phyloP scores from a whole-genome alignment of 1,284 basidiomycete species.

The Trametes hirsuta region DNA sequence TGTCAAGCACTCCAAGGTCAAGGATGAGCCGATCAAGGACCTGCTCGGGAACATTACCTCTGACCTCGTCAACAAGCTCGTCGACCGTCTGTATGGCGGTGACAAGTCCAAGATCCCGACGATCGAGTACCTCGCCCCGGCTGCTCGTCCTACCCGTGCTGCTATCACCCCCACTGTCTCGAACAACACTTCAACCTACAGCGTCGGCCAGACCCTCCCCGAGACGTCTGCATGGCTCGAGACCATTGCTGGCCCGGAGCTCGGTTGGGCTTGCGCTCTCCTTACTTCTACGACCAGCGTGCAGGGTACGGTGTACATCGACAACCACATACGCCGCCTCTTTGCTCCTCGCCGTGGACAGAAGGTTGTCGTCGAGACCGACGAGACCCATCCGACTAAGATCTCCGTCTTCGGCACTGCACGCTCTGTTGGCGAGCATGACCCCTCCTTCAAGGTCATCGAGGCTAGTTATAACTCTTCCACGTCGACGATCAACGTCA shows the following conservation, averaged over 20 bases:
- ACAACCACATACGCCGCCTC: conserved; percentile 89
- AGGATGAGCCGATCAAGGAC: conserved; percentile 93
- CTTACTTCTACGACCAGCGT: conserved; percentile 83
- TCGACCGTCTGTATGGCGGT: conserved; percentile 82
- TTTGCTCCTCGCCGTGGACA: conserved; percentile 84
- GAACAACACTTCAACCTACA: conserved; percentile 56
- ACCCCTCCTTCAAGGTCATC: conserved; percentile 81
- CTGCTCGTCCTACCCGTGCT: conserved; percentile 41
- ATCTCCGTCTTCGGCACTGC: conserved; percentile 76
- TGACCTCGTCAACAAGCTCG: conserved; percentile 77
- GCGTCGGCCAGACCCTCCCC: conserved; percentile 62
- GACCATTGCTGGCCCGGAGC: conserved; percentile 76
- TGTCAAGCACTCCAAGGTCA: conserved; percentile 83
- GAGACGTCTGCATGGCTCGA: conserved; percentile 80
- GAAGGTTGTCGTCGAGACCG: conserved; percentile 65
- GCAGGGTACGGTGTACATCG: conserved; percentile 82
- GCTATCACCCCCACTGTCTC: conserved; percentile 51
- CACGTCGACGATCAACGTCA: conserved; percentile 70
- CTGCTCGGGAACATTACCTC: conserved; percentile 88
- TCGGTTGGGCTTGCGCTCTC: conserved; percentile 89
- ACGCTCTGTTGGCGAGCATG: conserved; percentile 80
- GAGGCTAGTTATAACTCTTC: conserved; percentile 68
- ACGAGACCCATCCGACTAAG: conserved; percentile 53
- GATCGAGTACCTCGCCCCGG: conserved; percentile 84
- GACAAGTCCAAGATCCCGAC: conserved; percentile 81